phyloP scores from a whole-genome alignment of 129 eudicot species.

The Lactuca sativa region DNA sequence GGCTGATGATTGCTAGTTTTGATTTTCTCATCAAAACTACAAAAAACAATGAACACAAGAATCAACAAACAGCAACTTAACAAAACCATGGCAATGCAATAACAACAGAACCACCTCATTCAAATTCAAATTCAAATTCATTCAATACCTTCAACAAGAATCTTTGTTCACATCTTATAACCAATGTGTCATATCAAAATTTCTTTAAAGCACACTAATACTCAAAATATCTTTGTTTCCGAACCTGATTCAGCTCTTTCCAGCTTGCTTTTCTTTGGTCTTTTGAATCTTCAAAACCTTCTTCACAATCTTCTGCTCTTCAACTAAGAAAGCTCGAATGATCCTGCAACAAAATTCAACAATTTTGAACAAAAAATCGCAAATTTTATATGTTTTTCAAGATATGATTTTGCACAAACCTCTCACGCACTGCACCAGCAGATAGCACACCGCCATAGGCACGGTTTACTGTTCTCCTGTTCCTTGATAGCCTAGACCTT shows the following conservation, averaged over 20 bases:
- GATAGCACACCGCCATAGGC: slow-evolving; percentile 73
- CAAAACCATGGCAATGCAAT: not conserved
- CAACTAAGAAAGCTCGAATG: slow-evolving; percentile 72
- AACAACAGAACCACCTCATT: slow-evolving; percentile 36
- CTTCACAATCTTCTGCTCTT: slow-evolving; percentile 82
- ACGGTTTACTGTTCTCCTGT: slow-evolving; percentile 69
- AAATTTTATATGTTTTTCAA: no score
- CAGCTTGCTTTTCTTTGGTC: slow-evolving; percentile 62
- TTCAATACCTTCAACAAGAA: slow-evolving; percentile 34
- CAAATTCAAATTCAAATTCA: slow-evolving; percentile 30
- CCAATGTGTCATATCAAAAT: slow-evolving; percentile 45
- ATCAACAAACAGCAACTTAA: not conserved
- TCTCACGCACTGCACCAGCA: slow-evolving; percentile 69
- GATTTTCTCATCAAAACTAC: not conserved
- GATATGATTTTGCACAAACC: slow-evolving; percentile 35
- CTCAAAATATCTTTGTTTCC: not conserved
- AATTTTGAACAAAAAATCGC: not conserved
- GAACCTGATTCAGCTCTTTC: slow-evolving; percentile 42
- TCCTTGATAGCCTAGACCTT: slow-evolving; percentile 60
- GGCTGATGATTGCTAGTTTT: no score
- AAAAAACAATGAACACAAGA: no score
- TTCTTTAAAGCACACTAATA: slow-evolving; percentile 36
- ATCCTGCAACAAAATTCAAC: slow-evolving; percentile 39
- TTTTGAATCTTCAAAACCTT: slow-evolving; percentile 77
- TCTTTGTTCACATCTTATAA: slow-evolving; percentile 47